Evolutionary conservation across 2,329 filamentous ascomycete species (phyloP), one percentile per base, ranked within the genome.

Genomic region (Didymosphaeria variabile): DNA sequence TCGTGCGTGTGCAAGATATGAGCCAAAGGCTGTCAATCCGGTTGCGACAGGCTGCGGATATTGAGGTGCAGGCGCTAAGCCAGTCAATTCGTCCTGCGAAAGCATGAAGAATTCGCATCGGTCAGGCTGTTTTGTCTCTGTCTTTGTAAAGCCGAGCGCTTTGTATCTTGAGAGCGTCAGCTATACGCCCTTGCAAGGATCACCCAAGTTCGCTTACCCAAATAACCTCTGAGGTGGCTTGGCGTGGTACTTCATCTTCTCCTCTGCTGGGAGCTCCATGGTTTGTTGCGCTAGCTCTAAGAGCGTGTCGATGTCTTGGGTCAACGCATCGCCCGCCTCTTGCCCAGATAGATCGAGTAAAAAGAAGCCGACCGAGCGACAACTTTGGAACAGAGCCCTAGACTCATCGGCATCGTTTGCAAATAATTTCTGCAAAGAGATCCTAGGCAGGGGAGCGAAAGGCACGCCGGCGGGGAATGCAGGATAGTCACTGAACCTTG

Each of bases 51-150:
- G n/a, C 34, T 10, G 29, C 34, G 29, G 19, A 53, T 53, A 45
- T 13, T 34, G 13, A 15, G 31, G 40, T n/a, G 17, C n/a, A 58
- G 26, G 45, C 17, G 32, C 19, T 47, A 46, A 19, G 17, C 36
- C 45, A 52, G 23, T 58, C 46, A 45, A 17, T n/a, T n/a, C n/a
- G n/a, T n/a, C n/a, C n/a, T n/a, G n/a, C n/a, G n/a, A n/a, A n/a
- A n/a, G n/a, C n/a, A n/a, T n/a, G n/a, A n/a, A n/a, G n/a, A n/a
- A n/a, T n/a, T n/a, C n/a, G n/a, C n/a, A 58, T 4, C 56, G 56
- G 53, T 58, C 56, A n/a, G 56, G 56, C 29, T 58, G 19, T 19
- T 58, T 58, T 5, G 56, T 58, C 56, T 58, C 56, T 3, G 56
- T 60, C 34, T 60, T 53, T 12, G 40, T 26, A 17, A 50, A 12